phyloP scores from a whole-genome alignment of 2,329 filamentous ascomycete genomes.

The Fusarium austroafricanum region DNA sequence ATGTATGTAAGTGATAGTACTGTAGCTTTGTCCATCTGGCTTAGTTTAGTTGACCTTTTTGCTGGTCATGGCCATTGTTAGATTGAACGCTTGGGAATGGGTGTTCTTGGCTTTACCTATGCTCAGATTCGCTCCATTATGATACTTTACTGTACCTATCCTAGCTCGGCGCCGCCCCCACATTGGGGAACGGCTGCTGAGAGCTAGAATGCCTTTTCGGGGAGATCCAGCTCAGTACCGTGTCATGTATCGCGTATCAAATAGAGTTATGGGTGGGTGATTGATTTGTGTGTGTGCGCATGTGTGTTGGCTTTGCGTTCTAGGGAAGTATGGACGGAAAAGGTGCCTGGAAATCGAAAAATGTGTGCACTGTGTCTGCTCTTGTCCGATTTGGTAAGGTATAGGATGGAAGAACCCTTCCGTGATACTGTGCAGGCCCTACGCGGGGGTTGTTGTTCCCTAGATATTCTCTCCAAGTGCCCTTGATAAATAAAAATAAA shows the following conservation, averaged over 20 bases:
- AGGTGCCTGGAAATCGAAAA: not conserved
- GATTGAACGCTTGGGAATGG: conserved; percentile 24
- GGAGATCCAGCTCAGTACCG: conserved; percentile 11
- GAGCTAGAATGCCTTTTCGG: conserved; percentile 17
- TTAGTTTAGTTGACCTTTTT: not conserved
- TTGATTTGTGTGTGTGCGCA: not conserved
- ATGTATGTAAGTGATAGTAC: conserved; percentile 3
- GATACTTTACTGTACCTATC: conserved; percentile 10
- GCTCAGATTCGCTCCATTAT: conserved; percentile 24
- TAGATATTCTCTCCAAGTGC: not conserved
- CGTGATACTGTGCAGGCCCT: not conserved
- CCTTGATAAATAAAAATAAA: too few relatives aligned
- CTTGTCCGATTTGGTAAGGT: not conserved
- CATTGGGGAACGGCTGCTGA: conserved; percentile 33
- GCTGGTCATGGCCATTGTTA: conserved; percentile 2
- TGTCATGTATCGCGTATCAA: conserved; percentile 3
- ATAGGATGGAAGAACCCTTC: conserved; percentile 21
- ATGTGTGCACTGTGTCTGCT: not conserved
- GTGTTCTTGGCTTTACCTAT: conserved; percentile 33
- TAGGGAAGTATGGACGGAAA: not conserved
- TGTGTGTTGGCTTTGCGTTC: conserved; percentile 14
- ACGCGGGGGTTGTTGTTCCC: conserved; percentile 6
- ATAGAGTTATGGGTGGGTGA: conserved; percentile 17
- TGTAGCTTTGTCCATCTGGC: not conserved
- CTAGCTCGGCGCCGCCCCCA: conserved; percentile 40